These are phyloP conservation scores for Alloteropsis semialata DNA, from an alignment of 176 grass and related monocot genomes.

Conservation along the genomic window DNA sequence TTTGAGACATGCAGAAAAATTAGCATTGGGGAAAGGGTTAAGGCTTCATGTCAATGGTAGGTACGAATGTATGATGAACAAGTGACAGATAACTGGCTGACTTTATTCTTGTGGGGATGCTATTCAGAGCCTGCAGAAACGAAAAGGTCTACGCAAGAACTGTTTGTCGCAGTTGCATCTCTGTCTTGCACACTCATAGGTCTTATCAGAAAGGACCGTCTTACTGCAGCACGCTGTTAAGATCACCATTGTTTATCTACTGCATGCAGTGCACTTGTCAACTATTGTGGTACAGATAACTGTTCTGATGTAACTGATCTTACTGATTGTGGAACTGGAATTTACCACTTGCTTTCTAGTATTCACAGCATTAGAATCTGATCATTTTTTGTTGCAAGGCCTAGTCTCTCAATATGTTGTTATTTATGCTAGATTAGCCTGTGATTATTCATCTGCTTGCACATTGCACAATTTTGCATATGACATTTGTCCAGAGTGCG, in stretches of 20 bases:
- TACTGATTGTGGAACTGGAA: not conserved
- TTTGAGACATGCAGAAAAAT: not conserved
- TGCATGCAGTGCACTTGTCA: not conserved
- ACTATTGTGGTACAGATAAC: conserved; percentile 10
- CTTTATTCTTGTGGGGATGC: not conserved
- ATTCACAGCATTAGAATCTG: not conserved
- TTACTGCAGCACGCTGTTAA: not conserved
- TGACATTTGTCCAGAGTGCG: not conserved
- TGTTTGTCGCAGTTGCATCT: conserved; percentile 29
- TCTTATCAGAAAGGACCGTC: not conserved
- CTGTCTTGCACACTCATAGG: not conserved
- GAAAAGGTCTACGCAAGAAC: conserved; percentile 10
- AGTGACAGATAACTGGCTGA: not conserved
- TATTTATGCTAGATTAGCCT: not conserved
- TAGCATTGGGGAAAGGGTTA: not conserved
- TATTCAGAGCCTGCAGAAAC: conserved; percentile 9
- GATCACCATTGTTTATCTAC: not conserved
- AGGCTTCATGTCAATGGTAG: not conserved
- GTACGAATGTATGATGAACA: not conserved
- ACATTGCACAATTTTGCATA: not conserved
- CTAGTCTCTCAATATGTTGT: not conserved
- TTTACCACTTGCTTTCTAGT: not conserved
- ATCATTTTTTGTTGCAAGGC: not conserved
- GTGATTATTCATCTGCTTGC: not conserved
- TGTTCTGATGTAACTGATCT: not conserved